Evolutionary conservation across 768 basidiomycete genomes (phyloP), one percentile per base, ranked within the genome.

Genomic region (Auriculariales sp.): DNA sequence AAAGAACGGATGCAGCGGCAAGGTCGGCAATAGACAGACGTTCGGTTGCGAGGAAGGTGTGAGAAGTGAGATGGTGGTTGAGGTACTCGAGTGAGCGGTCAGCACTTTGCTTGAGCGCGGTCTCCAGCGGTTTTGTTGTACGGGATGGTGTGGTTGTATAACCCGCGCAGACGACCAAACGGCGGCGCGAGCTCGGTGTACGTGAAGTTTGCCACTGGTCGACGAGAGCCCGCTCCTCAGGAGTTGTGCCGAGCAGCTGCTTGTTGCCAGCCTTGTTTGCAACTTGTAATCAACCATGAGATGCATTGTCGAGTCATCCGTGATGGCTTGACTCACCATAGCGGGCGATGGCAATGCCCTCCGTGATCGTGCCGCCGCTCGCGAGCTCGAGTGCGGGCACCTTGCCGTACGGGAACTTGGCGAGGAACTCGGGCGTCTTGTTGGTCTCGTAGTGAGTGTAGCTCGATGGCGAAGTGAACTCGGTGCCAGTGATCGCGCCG

Each of bases 1-100:
- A 71, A 53, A 90, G 62, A 61, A 74, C 55, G 48, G 71, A 63
- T 31, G 84, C 87, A 55, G 88, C 57, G 60, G 64, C 62, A 65
- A 99, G 64, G 60, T 99, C 95, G 55, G 92, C 95, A 44, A 94
- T 74, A 54, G 91, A 89, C 73, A 98, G 84, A 60, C 94, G 87
- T 63, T 99, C 89, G 56, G 81, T 83, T 49, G 91, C 91, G 59
- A 98, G 76, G 77, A 80, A 98, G 42, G 94, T 99, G 61, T 76
- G 79, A 51, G 77, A 72, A 46, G 71, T 62, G 58, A 99, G 79
- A 70, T 86, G 75, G 29, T 67, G 64, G 56, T 99, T 78, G 50
- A 98, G 71, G 55, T 78, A 79, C 33, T 68, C 68, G 46, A 95
- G 71, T 17, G 77, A 66, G 42, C 75, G 72, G 12, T 34, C 35